These are phyloP conservation scores for Penicillium angulare DNA, from an alignment of 495 filamentous ascomycete genomes.

Conservation along the genomic window DNA sequence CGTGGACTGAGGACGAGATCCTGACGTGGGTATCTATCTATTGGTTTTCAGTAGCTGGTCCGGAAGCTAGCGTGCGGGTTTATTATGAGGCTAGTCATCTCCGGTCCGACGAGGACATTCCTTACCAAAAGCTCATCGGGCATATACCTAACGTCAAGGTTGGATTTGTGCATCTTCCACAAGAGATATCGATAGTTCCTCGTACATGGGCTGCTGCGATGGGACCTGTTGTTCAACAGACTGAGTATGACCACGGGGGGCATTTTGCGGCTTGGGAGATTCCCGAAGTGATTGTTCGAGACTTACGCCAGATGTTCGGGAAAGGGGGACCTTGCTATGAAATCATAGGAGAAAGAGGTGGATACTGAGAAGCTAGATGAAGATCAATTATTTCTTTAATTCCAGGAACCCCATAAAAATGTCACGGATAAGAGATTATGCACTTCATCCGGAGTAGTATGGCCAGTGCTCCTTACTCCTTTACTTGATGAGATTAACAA, in stretches of 20 bases:
- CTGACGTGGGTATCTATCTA: constrained; percentile 66
- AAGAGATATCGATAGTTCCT: constrained; percentile 52
- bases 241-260: constrained; percentile 51
- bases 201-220: constrained; percentile 47
- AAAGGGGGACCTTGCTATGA: constrained; percentile 36
- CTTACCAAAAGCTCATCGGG: constrained; percentile 10
- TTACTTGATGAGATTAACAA: too few relatives aligned
- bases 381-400: too few relatives aligned
- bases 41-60: constrained; percentile 55
- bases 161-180: constrained; percentile 51
- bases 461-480: too few relatives aligned
- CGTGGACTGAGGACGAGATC: constrained; percentile 67
- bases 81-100: constrained; percentile 56
- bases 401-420: too few relatives aligned
- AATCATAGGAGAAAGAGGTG: constrained; percentile 28
- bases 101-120: constrained; percentile 1
- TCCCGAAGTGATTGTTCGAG: constrained; percentile 51
- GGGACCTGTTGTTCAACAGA: constrained; percentile 55
- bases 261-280: constrained; percentile 64
- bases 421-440: too few relatives aligned
- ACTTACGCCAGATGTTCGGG: constrained; percentile 58
- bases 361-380: too few relatives aligned
- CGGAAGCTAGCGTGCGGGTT: constrained; percentile 53
- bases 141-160: constrained; percentile 45
- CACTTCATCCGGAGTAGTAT: too few relatives aligned